Conservation (phyloP, 1,139 yeast species). For the Hansenula lynferdii region DNA sequence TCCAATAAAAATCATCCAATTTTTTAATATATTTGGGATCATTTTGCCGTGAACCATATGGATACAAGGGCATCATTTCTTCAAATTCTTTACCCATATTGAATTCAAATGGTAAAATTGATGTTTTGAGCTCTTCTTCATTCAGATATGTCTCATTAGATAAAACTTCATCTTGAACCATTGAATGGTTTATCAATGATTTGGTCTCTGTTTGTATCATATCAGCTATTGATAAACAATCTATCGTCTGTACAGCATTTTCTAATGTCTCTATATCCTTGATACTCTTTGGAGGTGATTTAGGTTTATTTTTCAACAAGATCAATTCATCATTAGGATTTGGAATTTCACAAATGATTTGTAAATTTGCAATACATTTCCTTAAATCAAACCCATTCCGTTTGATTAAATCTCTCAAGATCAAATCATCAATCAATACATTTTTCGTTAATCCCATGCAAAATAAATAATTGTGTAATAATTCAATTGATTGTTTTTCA, state of each 20-base stretch:
- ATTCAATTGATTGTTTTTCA: conserved; percentile 20
- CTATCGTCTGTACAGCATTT: conserved; percentile 23
- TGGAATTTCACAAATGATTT: conserved; percentile 45
- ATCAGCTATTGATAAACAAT: conserved; percentile 37
- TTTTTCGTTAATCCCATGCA: conserved; percentile 35
- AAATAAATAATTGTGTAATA: conserved; percentile 34
- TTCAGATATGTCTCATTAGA: conserved; percentile 27
- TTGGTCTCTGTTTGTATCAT: conserved; percentile 27
- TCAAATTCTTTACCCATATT: conserved; percentile 6
- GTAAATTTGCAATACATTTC: conserved; percentile 48
- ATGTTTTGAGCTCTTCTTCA: conserved; percentile 20
- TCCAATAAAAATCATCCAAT: conserved; percentile 9
- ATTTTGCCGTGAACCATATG: background rate
- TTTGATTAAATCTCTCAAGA: conserved; percentile 32
- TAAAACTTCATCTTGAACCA: conserved; percentile 34
- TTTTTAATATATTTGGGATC: conserved; percentile 3
- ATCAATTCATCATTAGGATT: conserved; percentile 22
- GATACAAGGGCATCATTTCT: conserved; percentile 4
- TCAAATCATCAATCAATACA: conserved; percentile 29
- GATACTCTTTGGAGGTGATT: conserved; percentile 1
- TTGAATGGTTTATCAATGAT: conserved; percentile 37
- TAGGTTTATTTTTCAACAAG: conserved; percentile 17
- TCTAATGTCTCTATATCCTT: conserved; percentile 3
- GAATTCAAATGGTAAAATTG: conserved; percentile 17
- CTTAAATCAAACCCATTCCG: conserved; percentile 47